phyloP scores from a whole-genome alignment of 441 rosid species.

The Erysimum cheiri region DNA sequence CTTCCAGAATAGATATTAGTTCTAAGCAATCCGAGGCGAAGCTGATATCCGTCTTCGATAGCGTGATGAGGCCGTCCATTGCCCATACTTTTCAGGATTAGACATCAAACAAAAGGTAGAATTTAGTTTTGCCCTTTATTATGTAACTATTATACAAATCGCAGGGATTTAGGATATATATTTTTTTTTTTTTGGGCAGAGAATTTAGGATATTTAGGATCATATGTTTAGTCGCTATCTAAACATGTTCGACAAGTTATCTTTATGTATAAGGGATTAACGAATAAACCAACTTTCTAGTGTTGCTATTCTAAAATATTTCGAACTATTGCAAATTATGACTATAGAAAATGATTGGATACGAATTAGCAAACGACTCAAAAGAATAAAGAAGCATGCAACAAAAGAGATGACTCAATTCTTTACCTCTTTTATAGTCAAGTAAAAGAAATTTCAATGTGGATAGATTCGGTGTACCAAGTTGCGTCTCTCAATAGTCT shows the following conservation, averaged over 20 bases:
- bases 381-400: constrained; percentile 30
- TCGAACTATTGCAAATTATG: background rate
- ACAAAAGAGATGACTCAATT: constrained; percentile 19
- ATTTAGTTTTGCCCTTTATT: background rate
- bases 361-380: constrained; percentile 13
- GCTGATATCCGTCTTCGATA: too few species aligned
- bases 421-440: background rate
- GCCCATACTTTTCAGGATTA: background rate
- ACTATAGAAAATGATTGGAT: constrained; percentile 5
- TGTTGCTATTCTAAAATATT: background rate
- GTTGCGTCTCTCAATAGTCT: constrained; percentile 23
- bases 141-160: background rate
- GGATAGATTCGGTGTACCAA: constrained; percentile 38
- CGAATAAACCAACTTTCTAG: background rate
- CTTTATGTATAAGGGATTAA: background rate
- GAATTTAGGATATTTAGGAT: too few species aligned
- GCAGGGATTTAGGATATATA: background rate
- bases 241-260: background rate
- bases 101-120: background rate
- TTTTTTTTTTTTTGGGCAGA: too few species aligned
- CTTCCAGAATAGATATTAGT: too few species aligned
- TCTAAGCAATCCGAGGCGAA: too few species aligned
- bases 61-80: too few species aligned
- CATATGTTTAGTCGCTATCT: background rate
- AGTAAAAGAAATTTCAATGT: constrained; percentile 20